Percentiles rank a stretch among this genome's conserved stretches.
Conservation (phyloP, 371 early-diverging fungal genomes). For the Apophysomyces trapeziformis region DNA sequence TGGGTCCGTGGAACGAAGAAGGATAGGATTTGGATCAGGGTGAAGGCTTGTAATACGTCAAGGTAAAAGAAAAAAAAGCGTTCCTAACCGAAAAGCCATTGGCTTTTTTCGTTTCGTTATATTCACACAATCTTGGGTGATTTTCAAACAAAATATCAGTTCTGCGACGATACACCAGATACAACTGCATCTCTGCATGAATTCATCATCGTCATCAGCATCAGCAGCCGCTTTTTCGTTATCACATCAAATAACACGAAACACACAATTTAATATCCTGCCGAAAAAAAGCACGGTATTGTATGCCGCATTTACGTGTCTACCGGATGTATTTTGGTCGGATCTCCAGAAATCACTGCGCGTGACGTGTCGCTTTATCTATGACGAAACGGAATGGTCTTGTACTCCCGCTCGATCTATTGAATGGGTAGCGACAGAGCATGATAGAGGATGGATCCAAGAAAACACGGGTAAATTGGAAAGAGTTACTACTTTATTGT, state of each 20-base stretch:
- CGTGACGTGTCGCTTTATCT: conserved; percentile 1
- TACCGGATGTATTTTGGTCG: conserved; percentile 5
- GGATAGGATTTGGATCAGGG: conserved; percentile 2
- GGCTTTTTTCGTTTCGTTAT: neutral
- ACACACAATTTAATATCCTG: neutral
- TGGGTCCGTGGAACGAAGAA: neutral
- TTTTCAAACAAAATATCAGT: neutral
- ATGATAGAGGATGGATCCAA: neutral
- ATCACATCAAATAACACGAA: neutral
- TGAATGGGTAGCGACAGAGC: neutral
- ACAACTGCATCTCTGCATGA: neutral
- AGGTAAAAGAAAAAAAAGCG: neutral
- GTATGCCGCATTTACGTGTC: conserved; percentile 6
- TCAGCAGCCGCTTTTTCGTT: neutral
- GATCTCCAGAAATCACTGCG: neutral
- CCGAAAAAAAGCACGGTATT: neutral
- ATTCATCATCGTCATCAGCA: neutral
- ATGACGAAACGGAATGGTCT: neutral
- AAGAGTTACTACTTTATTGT: neutral
- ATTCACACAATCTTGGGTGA: neutral
- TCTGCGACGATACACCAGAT: neutral
- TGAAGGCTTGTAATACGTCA: neutral
- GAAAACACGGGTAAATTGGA: neutral
- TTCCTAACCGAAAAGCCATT: neutral
- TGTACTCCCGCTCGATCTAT: neutral